A percentile compares a stretch with the other conserved stretches of the same genome.
phyloP scores from a whole-genome alignment of 2,329 filamentous ascomycete genomes.

The Colletotrichum tanaceti region DNA sequence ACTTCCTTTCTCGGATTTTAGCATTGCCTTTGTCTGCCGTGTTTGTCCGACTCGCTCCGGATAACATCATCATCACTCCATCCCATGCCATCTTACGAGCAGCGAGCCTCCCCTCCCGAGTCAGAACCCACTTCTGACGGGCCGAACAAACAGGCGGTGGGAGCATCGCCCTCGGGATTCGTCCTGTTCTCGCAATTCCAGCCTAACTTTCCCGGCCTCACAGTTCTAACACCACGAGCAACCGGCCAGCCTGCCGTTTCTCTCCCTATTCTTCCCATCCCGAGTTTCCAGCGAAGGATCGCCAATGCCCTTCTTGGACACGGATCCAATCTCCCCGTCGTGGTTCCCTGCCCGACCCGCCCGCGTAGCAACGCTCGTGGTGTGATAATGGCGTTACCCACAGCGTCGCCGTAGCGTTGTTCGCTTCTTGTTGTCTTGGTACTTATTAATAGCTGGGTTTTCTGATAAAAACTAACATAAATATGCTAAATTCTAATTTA shows the following conservation, averaged over 20 bases:
- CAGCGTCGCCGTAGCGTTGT: background rate
- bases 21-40: conserved; percentile 18
- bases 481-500: no score
- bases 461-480: no score
- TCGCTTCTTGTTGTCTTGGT: conserved; percentile 1
- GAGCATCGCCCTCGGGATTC: conserved; percentile 35
- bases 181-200: conserved; percentile 14
- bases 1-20: background rate
- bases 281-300: conserved; percentile 31
- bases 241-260: background rate
- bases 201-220: background rate
- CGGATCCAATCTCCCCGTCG: background rate
- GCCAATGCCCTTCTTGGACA: background rate
- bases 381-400: conserved; percentile 22
- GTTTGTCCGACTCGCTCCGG: conserved; percentile 21
- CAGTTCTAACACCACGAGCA: background rate
- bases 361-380: conserved; percentile 25
- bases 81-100: conserved; percentile 28
- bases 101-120: conserved; percentile 27
- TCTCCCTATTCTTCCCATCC: conserved; percentile 14
- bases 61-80: conserved; percentile 39
- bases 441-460: no score
- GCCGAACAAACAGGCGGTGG: conserved; percentile 21
- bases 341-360: conserved; percentile 15
- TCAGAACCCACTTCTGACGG: conserved; percentile 31